Base-by-base conservation (phyloP, 1,284 basidiomycete genomes). In the Veloboletus limbatus region DNA sequence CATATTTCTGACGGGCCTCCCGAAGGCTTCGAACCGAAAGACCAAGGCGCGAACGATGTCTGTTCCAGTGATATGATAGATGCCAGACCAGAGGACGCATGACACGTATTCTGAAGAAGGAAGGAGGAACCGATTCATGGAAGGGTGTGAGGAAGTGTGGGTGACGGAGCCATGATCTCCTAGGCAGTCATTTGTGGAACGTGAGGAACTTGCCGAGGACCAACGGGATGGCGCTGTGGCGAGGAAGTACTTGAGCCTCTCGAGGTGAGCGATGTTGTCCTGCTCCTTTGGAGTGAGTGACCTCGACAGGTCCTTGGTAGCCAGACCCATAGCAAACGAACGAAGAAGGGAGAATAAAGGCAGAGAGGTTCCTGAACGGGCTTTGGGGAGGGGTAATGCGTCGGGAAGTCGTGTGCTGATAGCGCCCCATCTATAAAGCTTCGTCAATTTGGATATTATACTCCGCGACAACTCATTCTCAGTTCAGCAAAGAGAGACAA, bases 61-160 rank as follows among this genome's bases (percentile, higher is more conserved):
- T 8, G 92, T 95, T 16, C 92, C 92, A 0, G 92, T 94, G 67
- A 96, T 91, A 62, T 95, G 89, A 60, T 92, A 94, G 25, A 90
- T 73, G 3, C 90, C 86, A 47, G 85, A 83, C 92, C 92, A 96
- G 22, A 91, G 77, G 9, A 95, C 88, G 63, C 92, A 96, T 6
- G 88, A 84, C 36, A 96, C 89, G 57, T 85, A 85, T 68, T 96
- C 92, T 43, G 87, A 83, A 50, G 87, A 83, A 0, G 91, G 91
- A 9, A 94, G 77, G 26, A 83, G 75, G 65, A 95, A 94, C 26
- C 88, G 78, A 57, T 90, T 88, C 57, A 95, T 78, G 31, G 82
- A 81, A 6, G 86, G 85, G 62, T 88, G 83, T 4, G 77, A 66
- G 48, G 66, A 62, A 31, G 69, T 52, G 48, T 59, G 51, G 47